A percentile compares a stretch with the other conserved stretches of the same genome.
These are phyloP conservation scores for Lycium barbarum DNA, from an alignment of 257 asterid species.

Conservation along the genomic window DNA sequence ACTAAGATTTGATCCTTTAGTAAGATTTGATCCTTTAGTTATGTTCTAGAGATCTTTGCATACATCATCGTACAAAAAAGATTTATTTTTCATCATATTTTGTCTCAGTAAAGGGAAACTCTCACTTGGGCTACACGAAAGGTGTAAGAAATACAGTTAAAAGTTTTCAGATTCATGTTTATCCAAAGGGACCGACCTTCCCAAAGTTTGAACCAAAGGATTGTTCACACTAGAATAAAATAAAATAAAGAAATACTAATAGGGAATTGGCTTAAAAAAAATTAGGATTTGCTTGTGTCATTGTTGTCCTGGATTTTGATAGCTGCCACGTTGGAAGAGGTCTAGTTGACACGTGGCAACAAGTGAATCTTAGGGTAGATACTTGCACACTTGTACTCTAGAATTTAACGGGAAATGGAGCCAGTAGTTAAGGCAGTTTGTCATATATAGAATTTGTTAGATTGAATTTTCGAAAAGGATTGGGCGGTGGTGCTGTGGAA, in stretches of 20 bases:
- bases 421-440: background rate
- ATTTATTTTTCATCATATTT: background rate
- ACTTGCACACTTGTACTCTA: slow-evolving; percentile 29
- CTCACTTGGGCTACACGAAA: slow-evolving; percentile 40
- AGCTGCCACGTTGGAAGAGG: slow-evolving; percentile 35
- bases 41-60: background rate
- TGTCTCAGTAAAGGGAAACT: slow-evolving; percentile 19
- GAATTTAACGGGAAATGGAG: background rate
- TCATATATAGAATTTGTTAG: background rate
- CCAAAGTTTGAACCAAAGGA: slow-evolving; percentile 30
- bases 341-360: slow-evolving; percentile 35
- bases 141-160: slow-evolving; percentile 17
- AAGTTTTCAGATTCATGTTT: slow-evolving; percentile 22
- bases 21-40: background rate
- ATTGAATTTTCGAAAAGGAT: background rate
- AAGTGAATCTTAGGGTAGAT: background rate
- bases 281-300: background rate
- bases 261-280: background rate
- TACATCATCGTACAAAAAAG: background rate
- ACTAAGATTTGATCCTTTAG: background rate
- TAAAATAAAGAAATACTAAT: background rate
- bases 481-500: slow-evolving; percentile 30
- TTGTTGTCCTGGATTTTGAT: slow-evolving; percentile 20
- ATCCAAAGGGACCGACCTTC: slow-evolving; percentile 31
- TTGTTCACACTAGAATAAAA: background rate